These are phyloP conservation scores for Bauhinia variegata DNA, from an alignment of 306 rosid species.

Conservation along the genomic window DNA sequence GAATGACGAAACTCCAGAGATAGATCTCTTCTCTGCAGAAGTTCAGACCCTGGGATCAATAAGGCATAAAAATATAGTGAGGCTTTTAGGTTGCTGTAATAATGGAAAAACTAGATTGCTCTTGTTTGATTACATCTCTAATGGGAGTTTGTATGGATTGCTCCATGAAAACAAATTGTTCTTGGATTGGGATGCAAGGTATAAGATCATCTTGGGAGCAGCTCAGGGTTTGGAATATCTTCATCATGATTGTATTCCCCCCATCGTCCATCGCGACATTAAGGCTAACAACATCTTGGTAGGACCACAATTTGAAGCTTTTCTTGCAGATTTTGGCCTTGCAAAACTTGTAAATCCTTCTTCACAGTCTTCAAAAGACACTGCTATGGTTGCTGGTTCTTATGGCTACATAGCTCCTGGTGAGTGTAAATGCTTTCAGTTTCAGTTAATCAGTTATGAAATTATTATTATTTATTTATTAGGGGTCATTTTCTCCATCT, in stretches of 20 bases:
- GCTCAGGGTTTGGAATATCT: slow-evolving; percentile 95
- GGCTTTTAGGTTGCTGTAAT: slow-evolving; percentile 84
- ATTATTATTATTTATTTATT: not conserved
- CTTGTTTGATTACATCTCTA: slow-evolving; percentile 82
- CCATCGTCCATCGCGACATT: slow-evolving; percentile 78
- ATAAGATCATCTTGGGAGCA: slow-evolving; percentile 78
- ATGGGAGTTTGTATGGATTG: slow-evolving; percentile 74
- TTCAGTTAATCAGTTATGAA: not conserved
- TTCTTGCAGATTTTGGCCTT: slow-evolving; percentile 90
- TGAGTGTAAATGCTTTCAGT: slow-evolving; percentile 40
- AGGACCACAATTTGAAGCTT: slow-evolving; percentile 81
- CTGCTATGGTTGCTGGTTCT: slow-evolving; percentile 82
- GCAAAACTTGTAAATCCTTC: slow-evolving; percentile 75
- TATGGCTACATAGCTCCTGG: slow-evolving; percentile 98
- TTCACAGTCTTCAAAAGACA: slow-evolving; percentile 61
- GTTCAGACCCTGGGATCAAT: slow-evolving; percentile 88
- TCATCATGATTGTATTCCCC: slow-evolving; percentile 94
- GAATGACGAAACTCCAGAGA: slow-evolving; percentile 63
- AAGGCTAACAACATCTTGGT: slow-evolving; percentile 92
- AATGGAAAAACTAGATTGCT: slow-evolving; percentile 81
- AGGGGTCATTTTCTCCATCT: not conserved
- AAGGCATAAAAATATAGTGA: slow-evolving; percentile 87
- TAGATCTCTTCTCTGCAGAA: slow-evolving; percentile 76
- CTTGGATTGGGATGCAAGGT: slow-evolving; percentile 97
- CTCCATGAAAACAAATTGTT: slow-evolving; percentile 82